Percentiles rank a stretch among this genome's conserved stretches.
These are phyloP conservation scores for Crucihimalaya himalaica DNA, from an alignment of 345 rosid species.

Conservation along the genomic window DNA sequence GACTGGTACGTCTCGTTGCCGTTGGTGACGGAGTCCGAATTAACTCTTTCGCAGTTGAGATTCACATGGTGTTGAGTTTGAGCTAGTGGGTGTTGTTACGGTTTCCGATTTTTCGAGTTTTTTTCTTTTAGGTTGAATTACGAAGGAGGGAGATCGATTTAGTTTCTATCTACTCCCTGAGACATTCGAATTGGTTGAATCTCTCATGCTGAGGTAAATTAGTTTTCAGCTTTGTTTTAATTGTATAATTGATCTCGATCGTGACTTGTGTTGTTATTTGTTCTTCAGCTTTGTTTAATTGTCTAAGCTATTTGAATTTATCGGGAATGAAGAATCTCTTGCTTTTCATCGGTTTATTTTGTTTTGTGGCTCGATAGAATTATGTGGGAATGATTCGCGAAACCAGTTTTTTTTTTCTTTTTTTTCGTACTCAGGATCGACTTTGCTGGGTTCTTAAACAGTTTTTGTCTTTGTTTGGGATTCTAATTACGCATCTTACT, in stretches of 20 bases:
- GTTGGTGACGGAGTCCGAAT: constrained; percentile 19
- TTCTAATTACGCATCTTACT: constrained; percentile 15
- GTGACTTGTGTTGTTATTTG: background rate
- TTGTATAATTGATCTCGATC: constrained; percentile 1
- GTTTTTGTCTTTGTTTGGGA: constrained; percentile 1
- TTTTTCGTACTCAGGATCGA: background rate
- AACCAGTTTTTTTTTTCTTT: background rate
- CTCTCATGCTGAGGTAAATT: constrained; percentile 39
- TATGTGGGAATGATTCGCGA: background rate
- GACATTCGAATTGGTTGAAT: constrained; percentile 12
- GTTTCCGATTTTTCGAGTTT: background rate
- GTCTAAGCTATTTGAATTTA: background rate
- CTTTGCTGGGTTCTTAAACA: constrained; percentile 3
- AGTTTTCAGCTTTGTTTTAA: background rate
- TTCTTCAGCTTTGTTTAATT: constrained; percentile 16
- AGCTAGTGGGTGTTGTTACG: constrained; percentile 5
- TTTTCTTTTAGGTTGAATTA: constrained; percentile 5
- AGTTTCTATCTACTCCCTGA: background rate
- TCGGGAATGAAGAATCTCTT: background rate
- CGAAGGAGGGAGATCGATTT: constrained; percentile 14
- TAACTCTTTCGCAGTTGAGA: background rate
- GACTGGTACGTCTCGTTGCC: constrained; percentile 7
- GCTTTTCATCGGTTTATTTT: background rate
- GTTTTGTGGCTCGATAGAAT: background rate
- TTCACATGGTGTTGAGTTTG: background rate